A percentile compares a stretch with the other conserved stretches of the same genome.
phyloP scores from a whole-genome alignment of 768 basidiomycete species.

The Xerocomellus amylosporus region DNA sequence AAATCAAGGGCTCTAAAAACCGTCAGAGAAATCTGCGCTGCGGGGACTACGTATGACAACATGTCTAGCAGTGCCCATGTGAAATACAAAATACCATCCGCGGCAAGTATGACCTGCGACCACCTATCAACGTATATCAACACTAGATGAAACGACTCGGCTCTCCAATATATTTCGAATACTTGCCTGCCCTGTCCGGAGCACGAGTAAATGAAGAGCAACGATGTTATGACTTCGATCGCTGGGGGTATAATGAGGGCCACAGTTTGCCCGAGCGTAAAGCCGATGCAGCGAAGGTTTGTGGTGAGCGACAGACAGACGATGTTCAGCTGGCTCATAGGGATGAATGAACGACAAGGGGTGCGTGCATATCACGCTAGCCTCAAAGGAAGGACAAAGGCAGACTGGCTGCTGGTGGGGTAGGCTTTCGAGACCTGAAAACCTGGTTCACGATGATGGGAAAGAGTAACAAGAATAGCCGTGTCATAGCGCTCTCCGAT shows the following conservation, averaged over 20 bases:
- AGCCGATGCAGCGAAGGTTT: slow-evolving; percentile 66
- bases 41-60: slow-evolving; percentile 53
- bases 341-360: slow-evolving; percentile 13
- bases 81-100: slow-evolving; percentile 63
- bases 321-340: slow-evolving; percentile 43
- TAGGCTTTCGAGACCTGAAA: slow-evolving; percentile 6
- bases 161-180: not conserved
- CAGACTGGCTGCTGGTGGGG: slow-evolving; percentile 45
- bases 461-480: slow-evolving; percentile 16
- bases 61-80: slow-evolving; percentile 58
- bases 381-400: slow-evolving; percentile 33
- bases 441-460: slow-evolving; percentile 26
- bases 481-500: not conserved
- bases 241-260: slow-evolving; percentile 60
- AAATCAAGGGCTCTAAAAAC: slow-evolving; percentile 56
- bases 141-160: slow-evolving; percentile 1
- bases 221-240: slow-evolving; percentile 59
- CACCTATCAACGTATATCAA: slow-evolving; percentile 40
- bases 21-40: slow-evolving; percentile 43
- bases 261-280: slow-evolving; percentile 44
- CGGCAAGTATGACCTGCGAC: slow-evolving; percentile 55
- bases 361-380: slow-evolving; percentile 36
- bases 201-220: slow-evolving; percentile 49
- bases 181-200: slow-evolving; percentile 50
- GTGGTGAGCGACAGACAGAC: slow-evolving; percentile 68